Conservation (phyloP, 148 eudicot species). For the Rhododendron vialii region DNA sequence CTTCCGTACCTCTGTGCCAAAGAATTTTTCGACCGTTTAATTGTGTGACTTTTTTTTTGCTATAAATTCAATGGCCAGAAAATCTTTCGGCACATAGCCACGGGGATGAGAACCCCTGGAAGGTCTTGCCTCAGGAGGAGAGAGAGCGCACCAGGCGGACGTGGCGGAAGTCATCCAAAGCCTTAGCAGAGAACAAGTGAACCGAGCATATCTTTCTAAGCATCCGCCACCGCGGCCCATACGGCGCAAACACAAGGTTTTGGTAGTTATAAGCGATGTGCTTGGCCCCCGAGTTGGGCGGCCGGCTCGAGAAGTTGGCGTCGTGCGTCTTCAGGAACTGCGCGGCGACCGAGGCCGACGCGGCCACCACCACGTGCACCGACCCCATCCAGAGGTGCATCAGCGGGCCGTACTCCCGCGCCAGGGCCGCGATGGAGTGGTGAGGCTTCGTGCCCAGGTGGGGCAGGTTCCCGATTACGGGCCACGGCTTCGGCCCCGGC, state of each 20-base stretch:
- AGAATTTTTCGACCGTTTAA: no score
- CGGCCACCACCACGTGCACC: constrained; percentile 85
- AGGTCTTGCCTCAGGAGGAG: no score
- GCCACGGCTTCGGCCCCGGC: constrained; percentile 89
- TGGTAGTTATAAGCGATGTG: constrained; percentile 81
- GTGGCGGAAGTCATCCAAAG: constrained; percentile 68
- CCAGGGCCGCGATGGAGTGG: constrained; percentile 61
- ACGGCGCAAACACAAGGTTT: constrained; percentile 87
- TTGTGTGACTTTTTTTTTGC: no score
- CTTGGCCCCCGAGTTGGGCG: constrained; percentile 84
- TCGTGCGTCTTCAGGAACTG: constrained; percentile 73
- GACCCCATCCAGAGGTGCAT: constrained; percentile 66
- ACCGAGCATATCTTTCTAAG: constrained; percentile 71
- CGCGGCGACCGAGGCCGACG: constrained; percentile 70
- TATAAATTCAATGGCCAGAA: no score
- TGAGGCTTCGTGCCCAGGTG: constrained; percentile 79
- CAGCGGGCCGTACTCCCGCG: constrained; percentile 62
- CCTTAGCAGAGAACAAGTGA: constrained; percentile 74
- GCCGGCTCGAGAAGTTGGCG: constrained; percentile 72
- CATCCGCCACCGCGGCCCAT: constrained; percentile 84
- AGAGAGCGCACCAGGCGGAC: constrained; percentile 55
- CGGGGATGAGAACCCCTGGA: no score
- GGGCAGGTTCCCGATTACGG: constrained; percentile 80
- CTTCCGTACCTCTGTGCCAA: no score
- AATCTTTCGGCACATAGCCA: no score